Evolutionary conservation across 345 rosid genomes (phyloP), one percentile per base, ranked within the genome.

Genomic region (Acer yangbiense): DNA sequence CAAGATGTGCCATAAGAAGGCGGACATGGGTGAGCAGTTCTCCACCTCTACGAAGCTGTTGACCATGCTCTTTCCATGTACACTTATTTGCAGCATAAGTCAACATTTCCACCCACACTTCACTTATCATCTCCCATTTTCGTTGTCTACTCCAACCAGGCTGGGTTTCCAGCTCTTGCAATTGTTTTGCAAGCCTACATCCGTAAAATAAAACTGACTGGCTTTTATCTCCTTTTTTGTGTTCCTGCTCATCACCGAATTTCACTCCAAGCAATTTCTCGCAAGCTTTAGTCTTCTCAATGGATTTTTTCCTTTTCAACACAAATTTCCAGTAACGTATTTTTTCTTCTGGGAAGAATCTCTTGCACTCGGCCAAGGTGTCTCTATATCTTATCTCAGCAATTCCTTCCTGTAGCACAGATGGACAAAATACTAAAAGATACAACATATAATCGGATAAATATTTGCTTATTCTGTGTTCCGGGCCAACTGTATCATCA

Each of bases 11-110:
- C 84, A 80, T 77, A 0, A 83, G 71, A 12, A 77, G 77, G 6
- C 81, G 46, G 0, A 83, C 79, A 4, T 74, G 86, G 35, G 86
- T 83, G 3, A 83, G 78, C 48, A 83, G 67, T 69, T 83, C 83
- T 9, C 79, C 80, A 0, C 86, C 86, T 13, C 69, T 39, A 0
- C 75, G 58, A 16, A 84, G 82, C 23, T 78, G 78, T 29, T 46
- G 79, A 0, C 66, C 70, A 7, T 84, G 82, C 39, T 68, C 76
- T 63, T 48, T 73, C 84, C 84, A 81, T 39, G 35, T 57, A 32
- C 86, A 76, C 16, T 63, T 27, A 44, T 61, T 68, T 0, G 86
- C 84, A 6, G 76, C 82, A 9, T 66, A 72, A 1, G 20, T 32
- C 69, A 84, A 32, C 77, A 84, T 78, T 50, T 76, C 66, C 29